Conservation (phyloP, 108 stramenopile genomes). For the Poteriospumella lacustris region DNA sequence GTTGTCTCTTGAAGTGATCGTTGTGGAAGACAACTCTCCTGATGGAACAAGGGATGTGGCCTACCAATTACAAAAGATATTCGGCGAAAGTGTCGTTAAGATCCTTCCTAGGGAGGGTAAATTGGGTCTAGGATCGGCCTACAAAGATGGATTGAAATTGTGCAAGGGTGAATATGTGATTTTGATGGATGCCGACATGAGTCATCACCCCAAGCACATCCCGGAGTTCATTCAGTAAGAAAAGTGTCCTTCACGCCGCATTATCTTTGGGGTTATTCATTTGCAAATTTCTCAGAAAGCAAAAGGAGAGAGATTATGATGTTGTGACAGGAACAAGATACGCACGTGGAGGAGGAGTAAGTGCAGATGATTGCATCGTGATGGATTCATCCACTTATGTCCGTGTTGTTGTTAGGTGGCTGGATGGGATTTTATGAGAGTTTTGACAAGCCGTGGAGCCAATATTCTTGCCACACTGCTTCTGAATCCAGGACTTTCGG, state of each 20-base stretch:
- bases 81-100: conserved; percentile 63
- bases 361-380: conserved; percentile 43
- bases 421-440: conserved; percentile 71
- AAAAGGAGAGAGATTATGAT: conserved; percentile 55
- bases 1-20: conserved; percentile 69
- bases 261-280: no score
- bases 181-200: conserved; percentile 95
- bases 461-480: conserved; percentile 89
- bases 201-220: conserved; percentile 94
- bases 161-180: conserved; percentile 75
- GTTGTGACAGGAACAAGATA: conserved; percentile 95
- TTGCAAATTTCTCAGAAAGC: conserved; percentile 22
- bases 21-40: conserved; percentile 91
- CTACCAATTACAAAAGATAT: conserved; percentile 69
- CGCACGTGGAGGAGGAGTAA: conserved; percentile 79
- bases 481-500: conserved; percentile 79
- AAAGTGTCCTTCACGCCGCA: no score
- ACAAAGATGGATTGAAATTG: conserved; percentile 74
- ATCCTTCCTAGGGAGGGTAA: conserved; percentile 85
- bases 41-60: conserved; percentile 90
- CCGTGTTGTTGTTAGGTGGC: conserved; percentile 37
- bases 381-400: background rate
- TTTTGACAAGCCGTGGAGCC: conserved; percentile 84
- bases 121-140: conserved; percentile 89
- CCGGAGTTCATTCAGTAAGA: conserved; percentile 72